These are phyloP conservation scores for Chaetomium fimeti DNA, from an alignment of 495 filamentous ascomycete genomes.

Conservation along the genomic window DNA sequence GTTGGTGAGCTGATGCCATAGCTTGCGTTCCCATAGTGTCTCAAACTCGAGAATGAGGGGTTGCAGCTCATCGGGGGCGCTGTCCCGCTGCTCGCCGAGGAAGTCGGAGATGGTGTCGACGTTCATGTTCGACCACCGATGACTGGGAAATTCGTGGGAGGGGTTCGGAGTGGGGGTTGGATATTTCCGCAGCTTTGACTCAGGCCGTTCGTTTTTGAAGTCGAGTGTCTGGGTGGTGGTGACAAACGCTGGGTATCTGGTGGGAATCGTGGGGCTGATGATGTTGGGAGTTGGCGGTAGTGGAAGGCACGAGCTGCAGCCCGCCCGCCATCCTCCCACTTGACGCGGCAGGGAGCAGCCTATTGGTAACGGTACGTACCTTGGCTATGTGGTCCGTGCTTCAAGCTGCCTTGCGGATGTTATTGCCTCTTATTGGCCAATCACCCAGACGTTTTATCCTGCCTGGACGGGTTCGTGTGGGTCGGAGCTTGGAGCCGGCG, in stretches of 20 bases:
- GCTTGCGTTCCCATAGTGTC: constrained; percentile 95
- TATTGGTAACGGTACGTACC: constrained; percentile 27
- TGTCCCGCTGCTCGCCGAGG: constrained; percentile 80
- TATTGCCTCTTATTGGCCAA: constrained; percentile 19
- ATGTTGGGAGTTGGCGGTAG: constrained; percentile 15
- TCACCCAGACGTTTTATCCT: neutral
- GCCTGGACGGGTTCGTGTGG: constrained; percentile 17
- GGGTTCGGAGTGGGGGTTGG: neutral
- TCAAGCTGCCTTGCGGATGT: constrained; percentile 6
- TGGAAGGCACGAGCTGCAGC: constrained; percentile 21
- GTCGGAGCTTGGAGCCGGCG: constrained; percentile 28
- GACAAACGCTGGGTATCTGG: constrained; percentile 14
- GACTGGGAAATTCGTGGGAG: neutral
- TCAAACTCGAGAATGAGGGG: constrained; percentile 87
- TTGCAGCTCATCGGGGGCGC: constrained; percentile 84
- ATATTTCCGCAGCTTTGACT: neutral
- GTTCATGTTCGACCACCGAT: constrained; percentile 56
- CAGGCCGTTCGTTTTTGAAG: too few species aligned
- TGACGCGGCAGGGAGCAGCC: constrained; percentile 38
- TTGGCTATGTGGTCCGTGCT: constrained; percentile 17
- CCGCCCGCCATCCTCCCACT: constrained; percentile 25
- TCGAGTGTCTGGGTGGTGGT: constrained; percentile 5
- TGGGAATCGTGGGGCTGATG: constrained; percentile 1
- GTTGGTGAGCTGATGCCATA: constrained; percentile 99
- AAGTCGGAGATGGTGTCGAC: constrained; percentile 87